These are phyloP conservation scores for Hyphodiscus hymeniophilus DNA, from an alignment of 495 filamentous ascomycete species.

Conservation along the genomic window DNA sequence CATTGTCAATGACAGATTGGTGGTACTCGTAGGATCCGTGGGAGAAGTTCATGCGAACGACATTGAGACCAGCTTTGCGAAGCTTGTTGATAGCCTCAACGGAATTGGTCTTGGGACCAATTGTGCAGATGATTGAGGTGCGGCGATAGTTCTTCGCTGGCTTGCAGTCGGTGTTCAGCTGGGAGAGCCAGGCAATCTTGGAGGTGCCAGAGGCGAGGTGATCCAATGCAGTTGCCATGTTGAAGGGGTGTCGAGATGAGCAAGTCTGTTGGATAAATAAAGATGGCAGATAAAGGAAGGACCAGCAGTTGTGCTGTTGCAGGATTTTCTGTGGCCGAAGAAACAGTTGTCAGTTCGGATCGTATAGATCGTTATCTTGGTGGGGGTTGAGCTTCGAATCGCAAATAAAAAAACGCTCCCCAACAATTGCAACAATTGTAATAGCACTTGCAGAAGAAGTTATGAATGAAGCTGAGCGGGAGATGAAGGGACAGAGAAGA, in stretches of 20 bases:
- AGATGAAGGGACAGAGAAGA: too few relatives aligned
- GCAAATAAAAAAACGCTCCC: neutral
- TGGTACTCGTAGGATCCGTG: constrained; percentile 96
- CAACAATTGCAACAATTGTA: neutral
- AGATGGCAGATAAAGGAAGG: too few relatives aligned
- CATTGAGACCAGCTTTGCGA: constrained; percentile 82
- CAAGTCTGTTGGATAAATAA: too few relatives aligned
- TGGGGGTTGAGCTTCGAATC: neutral
- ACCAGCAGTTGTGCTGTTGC: neutral
- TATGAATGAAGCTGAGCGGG: neutral
- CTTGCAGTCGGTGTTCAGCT: constrained; percentile 66
- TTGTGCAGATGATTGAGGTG: constrained; percentile 97
- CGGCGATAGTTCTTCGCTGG: constrained; percentile 84
- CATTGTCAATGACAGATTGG: constrained; percentile 93
- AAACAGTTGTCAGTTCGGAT: constrained; percentile 1
- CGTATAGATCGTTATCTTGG: constrained; percentile 1
- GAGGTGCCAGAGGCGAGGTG: constrained; percentile 69
- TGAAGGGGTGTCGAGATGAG: constrained; percentile 14
- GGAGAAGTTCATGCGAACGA: constrained; percentile 99
- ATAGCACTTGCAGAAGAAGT: neutral
- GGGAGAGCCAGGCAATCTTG: constrained; percentile 86
- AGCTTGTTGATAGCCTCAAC: constrained; percentile 92
- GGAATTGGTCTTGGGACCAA: constrained; percentile 98
- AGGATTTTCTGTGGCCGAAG: neutral
- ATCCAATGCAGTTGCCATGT: constrained; percentile 64